Conservation (phyloP, 2,329 filamentous ascomycete species). For the Rhexocercosporidium sp. region DNA sequence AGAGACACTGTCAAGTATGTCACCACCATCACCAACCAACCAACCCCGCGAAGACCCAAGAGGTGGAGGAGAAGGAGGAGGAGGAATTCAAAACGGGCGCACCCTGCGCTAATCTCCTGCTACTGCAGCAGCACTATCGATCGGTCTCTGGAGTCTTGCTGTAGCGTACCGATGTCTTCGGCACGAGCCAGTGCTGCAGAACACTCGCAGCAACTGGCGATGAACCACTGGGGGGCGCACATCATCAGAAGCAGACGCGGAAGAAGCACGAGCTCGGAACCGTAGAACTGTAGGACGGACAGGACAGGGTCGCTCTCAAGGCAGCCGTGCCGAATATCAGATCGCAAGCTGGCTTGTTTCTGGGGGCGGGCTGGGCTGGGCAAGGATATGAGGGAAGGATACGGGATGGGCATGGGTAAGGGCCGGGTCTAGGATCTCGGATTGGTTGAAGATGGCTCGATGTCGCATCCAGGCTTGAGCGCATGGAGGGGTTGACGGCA, state of each 20-base stretch:
- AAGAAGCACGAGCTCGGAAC: not conserved
- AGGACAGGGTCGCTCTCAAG: not conserved
- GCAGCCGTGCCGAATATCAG: conserved; percentile 25
- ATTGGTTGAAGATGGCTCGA: not conserved
- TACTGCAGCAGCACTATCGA: not conserved
- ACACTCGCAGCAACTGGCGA: not conserved
- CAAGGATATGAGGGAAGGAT: not conserved
- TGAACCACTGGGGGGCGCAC: not conserved
- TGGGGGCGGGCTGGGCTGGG: conserved; percentile 5
- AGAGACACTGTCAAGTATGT: not conserved
- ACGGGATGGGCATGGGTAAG: not conserved
- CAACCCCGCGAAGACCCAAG: not conserved
- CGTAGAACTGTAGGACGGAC: too few relatives aligned
- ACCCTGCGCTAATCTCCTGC: too few relatives aligned
- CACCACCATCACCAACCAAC: not conserved
- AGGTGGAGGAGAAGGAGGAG: too few relatives aligned
- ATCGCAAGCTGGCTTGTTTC: conserved; percentile 12
- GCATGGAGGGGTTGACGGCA: not conserved
- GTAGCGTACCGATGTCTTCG: conserved; percentile 1
- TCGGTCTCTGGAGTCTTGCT: not conserved
- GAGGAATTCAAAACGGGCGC: not conserved
- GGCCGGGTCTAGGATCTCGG: not conserved
- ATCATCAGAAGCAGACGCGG: not conserved
- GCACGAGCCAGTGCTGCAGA: conserved; percentile 2
- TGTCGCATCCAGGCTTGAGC: not conserved